phyloP scores from a whole-genome alignment of 2,329 filamentous ascomycete genomes.

The Tolypocladium paradoxum region DNA sequence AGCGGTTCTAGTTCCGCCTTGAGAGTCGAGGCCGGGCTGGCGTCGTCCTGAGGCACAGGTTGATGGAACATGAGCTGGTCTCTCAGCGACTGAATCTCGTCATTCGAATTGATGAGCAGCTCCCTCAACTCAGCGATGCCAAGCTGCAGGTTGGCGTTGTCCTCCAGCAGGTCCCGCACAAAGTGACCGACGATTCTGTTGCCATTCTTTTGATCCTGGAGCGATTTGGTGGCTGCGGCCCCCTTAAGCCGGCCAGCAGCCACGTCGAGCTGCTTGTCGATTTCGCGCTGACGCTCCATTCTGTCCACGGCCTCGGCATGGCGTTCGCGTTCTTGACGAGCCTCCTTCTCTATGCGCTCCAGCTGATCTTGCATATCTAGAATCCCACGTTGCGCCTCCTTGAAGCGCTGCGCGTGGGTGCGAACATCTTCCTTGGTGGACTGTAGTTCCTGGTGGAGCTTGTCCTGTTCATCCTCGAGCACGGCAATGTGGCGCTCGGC shows the following conservation, averaged over 20 bases:
- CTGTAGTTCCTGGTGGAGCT: slow-evolving; percentile 56
- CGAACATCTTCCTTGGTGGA: slow-evolving; percentile 64
- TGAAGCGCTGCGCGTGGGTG: slow-evolving; percentile 73
- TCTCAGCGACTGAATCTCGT: slow-evolving; percentile 79
- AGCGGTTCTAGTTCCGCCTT: slow-evolving; percentile 58
- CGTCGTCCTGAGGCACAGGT: slow-evolving; percentile 37
- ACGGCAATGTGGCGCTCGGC: slow-evolving; percentile 71
- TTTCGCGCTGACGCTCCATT: slow-evolving; percentile 72
- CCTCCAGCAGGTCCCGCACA: slow-evolving; percentile 86
- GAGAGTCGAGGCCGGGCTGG: slow-evolving; percentile 42
- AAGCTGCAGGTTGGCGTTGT: slow-evolving; percentile 88
- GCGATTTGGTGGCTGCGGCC: slow-evolving; percentile 59
- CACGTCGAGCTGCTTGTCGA: slow-evolving; percentile 72
- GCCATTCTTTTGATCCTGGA: slow-evolving; percentile 46
- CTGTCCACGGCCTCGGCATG: slow-evolving; percentile 72
- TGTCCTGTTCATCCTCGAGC: slow-evolving; percentile 72
- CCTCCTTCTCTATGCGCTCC: slow-evolving; percentile 78
- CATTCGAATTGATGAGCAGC: slow-evolving; percentile 82
- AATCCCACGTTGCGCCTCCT: slow-evolving; percentile 71
- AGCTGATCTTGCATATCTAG: slow-evolving; percentile 75
- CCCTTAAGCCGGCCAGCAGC: slow-evolving; percentile 74
- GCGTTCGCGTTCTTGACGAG: slow-evolving; percentile 66
- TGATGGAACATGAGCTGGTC: slow-evolving; percentile 76
- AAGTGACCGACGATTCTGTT: slow-evolving; percentile 84
- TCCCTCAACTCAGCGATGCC: slow-evolving; percentile 86